Conservation (phyloP, 2,329 filamentous ascomycete genomes). For the Esteya vermicola region DNA sequence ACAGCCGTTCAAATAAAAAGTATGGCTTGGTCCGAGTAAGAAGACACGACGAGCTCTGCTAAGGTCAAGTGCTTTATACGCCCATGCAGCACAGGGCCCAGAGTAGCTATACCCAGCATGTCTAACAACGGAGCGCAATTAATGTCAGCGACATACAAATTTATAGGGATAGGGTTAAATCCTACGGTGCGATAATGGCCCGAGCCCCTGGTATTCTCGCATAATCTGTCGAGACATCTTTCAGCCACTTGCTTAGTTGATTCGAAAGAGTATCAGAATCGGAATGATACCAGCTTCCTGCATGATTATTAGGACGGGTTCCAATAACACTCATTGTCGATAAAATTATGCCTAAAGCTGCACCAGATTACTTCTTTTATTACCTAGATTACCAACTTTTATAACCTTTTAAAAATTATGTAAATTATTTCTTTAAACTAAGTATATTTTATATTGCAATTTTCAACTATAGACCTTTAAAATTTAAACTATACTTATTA, state of each 20-base stretch:
- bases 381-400: too few relatives aligned
- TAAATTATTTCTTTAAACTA: too few relatives aligned
- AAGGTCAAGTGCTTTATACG: conserved; percentile 80
- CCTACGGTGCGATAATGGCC: conserved; percentile 87
- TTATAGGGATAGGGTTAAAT: conserved; percentile 6
- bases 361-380: too few relatives aligned
- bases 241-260: conserved; percentile 65
- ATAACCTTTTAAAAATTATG: too few relatives aligned
- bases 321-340: too few relatives aligned
- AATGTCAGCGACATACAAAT: neutral
- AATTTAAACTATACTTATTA: too few relatives aligned
- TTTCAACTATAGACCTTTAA: too few relatives aligned
- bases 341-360: too few relatives aligned
- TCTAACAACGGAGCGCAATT: conserved; percentile 29
- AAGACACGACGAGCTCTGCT: conserved; percentile 76
- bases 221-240: conserved; percentile 52
- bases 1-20: conserved; percentile 63
- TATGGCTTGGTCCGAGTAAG: conserved; percentile 84
- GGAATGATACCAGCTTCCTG: conserved; percentile 74
- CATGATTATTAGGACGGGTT: conserved; percentile 35
- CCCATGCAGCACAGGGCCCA: conserved; percentile 82
- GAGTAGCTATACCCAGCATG: conserved; percentile 93
- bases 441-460: too few relatives aligned
- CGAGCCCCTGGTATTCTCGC: conserved; percentile 55
- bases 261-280: conserved; percentile 41